A percentile compares a stretch with the other conserved stretches of the same genome.
Evolutionary conservation across 805 yeast species (phyloP).

Genomic region (Candida nonsorbophila): DNA sequence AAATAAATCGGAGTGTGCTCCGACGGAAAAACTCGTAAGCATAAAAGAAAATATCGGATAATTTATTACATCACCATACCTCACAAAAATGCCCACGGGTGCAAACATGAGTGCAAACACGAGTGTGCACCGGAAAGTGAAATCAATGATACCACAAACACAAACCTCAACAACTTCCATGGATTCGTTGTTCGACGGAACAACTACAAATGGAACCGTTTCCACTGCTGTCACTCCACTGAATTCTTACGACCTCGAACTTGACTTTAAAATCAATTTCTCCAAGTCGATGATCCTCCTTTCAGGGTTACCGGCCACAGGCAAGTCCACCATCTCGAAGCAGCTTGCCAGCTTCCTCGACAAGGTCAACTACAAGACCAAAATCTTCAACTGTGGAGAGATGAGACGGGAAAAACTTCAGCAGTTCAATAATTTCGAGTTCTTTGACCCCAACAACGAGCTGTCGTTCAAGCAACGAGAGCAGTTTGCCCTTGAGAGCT

Average conservation of each 20-base stretch:
- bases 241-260: constrained; percentile 1
- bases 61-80: no score
- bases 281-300: constrained; percentile 14
- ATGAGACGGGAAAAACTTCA: constrained; percentile 32
- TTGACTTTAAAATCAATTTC: background rate
- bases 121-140: no score
- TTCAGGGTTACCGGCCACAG: constrained; percentile 39
- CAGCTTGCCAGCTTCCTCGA: constrained; percentile 25
- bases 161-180: no score
- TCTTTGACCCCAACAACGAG: constrained; percentile 31
- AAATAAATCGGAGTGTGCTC: no score
- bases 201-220: no score
- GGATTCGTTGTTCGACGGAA: no score
- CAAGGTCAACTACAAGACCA: constrained; percentile 14
- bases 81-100: no score
- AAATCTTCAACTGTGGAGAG: constrained; percentile 49
- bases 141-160: no score
- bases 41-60: no score
- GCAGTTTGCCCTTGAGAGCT: constrained; percentile 27
- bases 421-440: constrained; percentile 25
- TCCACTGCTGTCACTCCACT: constrained; percentile 5
- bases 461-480: constrained; percentile 28
- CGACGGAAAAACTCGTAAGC: no score
- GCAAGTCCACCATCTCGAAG: constrained; percentile 33
- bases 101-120: no score